Conservation (phyloP, 805 yeast species). For the Nakazawaea peltata region DNA sequence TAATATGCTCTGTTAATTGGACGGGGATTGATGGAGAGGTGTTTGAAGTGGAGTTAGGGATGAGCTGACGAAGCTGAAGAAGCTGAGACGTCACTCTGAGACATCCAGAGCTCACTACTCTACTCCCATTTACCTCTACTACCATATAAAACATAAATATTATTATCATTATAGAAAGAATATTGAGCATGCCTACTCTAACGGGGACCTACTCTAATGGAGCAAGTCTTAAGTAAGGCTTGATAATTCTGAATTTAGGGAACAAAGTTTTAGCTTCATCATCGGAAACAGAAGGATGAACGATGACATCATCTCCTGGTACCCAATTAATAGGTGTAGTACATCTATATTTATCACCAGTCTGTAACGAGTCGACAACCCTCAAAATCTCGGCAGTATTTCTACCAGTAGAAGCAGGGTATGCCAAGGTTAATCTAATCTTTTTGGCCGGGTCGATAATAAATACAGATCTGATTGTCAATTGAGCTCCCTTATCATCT, state of each 20-base stretch:
- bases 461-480: slow-evolving; percentile 66
- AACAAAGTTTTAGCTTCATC: slow-evolving; percentile 51
- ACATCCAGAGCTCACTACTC: too few relatives aligned
- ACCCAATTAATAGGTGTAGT: slow-evolving; percentile 73
- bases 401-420: slow-evolving; percentile 71
- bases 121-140: too few relatives aligned
- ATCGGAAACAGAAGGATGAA: slow-evolving; percentile 57
- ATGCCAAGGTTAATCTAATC: slow-evolving; percentile 53
- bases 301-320: slow-evolving; percentile 66
- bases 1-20: too few relatives aligned
- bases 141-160: too few relatives aligned
- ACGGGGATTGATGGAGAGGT: too few relatives aligned
- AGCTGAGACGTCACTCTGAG: too few relatives aligned
- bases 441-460: slow-evolving; percentile 62
- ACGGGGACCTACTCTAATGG: slow-evolving; percentile 6
- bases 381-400: slow-evolving; percentile 69
- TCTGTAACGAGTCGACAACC: slow-evolving; percentile 62
- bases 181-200: too few relatives aligned
- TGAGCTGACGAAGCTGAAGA: too few relatives aligned
- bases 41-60: too few relatives aligned
- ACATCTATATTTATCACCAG: slow-evolving; percentile 50
- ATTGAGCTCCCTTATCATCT: slow-evolving; percentile 54
- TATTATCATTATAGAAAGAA: too few relatives aligned
- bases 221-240: slow-evolving; percentile 51
- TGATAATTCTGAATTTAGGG: slow-evolving; percentile 53